These are phyloP conservation scores for Pyrenophora teres DNA, from an alignment of 2,329 filamentous ascomycete species.

Conservation along the genomic window DNA sequence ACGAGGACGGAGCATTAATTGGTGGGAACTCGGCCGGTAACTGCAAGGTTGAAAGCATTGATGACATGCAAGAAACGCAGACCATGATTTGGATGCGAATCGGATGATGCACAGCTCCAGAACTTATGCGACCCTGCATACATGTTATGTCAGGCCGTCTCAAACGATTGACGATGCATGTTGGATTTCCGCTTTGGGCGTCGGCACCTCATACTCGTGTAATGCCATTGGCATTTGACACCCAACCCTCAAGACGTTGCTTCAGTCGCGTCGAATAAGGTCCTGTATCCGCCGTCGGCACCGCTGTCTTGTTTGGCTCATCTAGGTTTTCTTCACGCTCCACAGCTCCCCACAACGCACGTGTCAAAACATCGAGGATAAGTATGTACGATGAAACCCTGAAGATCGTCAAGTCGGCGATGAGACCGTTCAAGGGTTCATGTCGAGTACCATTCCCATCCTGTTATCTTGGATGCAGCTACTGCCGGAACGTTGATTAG, in stretches of 20 bases:
- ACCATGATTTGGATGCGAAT: constrained; percentile 1
- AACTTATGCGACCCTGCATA: not conserved
- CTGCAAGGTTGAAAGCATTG: not conserved
- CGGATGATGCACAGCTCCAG: constrained; percentile 1
- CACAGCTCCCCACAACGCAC: constrained; percentile 1
- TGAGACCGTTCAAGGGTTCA: not conserved
- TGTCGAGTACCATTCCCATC: constrained; percentile 4
- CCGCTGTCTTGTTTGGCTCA: not conserved
- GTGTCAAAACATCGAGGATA: constrained; percentile 5
- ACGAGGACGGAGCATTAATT: not conserved
- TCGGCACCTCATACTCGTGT: not conserved
- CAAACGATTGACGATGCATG: not conserved
- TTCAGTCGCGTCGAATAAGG: not conserved
- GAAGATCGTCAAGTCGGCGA: constrained; percentile 5
- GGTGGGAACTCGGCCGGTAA: no score
- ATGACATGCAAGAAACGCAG: not conserved
- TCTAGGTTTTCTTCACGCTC: not conserved
- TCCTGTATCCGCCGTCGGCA: not conserved
- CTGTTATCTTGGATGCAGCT: not conserved
- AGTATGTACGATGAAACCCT: constrained; percentile 2
- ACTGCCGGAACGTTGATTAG: constrained; percentile 12
- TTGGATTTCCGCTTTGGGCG: not conserved
- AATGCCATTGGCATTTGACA: not conserved
- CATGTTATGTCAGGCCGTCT: not conserved
- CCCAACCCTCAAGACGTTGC: not conserved